A percentile compares a stretch with the other conserved stretches of the same genome.
Conservation (phyloP, 169 alveolate genomes). For the Blepharisma undulans region DNA sequence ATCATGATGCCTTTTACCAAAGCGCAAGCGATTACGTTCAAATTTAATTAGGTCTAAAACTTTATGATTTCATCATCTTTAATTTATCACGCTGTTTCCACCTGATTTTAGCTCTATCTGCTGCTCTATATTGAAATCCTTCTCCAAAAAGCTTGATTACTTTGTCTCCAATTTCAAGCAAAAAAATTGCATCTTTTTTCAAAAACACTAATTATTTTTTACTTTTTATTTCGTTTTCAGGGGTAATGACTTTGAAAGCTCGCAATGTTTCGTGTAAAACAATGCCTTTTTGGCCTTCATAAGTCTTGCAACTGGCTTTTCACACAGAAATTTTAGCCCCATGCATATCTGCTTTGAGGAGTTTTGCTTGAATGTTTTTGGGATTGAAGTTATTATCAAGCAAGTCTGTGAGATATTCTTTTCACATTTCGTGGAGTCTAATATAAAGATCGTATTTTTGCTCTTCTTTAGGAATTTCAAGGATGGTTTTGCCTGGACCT, state of each 20-base stretch:
- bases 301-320: constrained; percentile 16
- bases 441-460: constrained; percentile 13
- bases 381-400: not conserved
- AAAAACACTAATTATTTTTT: not conserved
- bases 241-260: constrained; percentile 35
- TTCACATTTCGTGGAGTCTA: constrained; percentile 31
- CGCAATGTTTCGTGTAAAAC: constrained; percentile 17
- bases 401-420: constrained; percentile 17
- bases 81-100: constrained; percentile 27
- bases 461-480: constrained; percentile 29
- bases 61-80: constrained; percentile 3
- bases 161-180: not conserved
- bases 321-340: constrained; percentile 13
- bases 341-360: constrained; percentile 41
- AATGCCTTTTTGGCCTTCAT: constrained; percentile 35
- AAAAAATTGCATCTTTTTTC: constrained; percentile 27
- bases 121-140: not conserved
- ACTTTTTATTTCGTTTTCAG: constrained; percentile 35
- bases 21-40: not conserved
- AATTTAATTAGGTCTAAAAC: not conserved
- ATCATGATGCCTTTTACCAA: not conserved
- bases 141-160: constrained; percentile 31
- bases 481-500: constrained; percentile 32
- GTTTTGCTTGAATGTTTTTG: not conserved
- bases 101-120: not conserved